A percentile compares a stretch with the other conserved stretches of the same genome.
These are phyloP conservation scores for Flaveria ramosissima DNA, from an alignment of 129 eudicot species.

Conservation along the genomic window DNA sequence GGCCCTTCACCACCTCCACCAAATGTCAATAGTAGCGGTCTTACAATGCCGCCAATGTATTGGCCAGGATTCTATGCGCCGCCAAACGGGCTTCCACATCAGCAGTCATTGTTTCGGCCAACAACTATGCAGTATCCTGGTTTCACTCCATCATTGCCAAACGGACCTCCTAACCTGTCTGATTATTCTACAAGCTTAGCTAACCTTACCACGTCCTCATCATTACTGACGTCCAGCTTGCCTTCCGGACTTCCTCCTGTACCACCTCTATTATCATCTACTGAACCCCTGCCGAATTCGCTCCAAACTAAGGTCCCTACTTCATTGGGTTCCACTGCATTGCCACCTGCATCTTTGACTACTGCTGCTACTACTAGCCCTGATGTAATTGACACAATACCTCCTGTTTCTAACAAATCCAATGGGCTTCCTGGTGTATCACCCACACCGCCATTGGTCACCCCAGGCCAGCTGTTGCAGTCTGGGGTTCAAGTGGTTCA, in stretches of 20 bases:
- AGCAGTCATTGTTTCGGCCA: conserved; percentile 68
- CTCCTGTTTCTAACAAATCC: conserved; percentile 36
- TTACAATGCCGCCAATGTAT: conserved; percentile 92
- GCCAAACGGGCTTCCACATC: conserved; percentile 57
- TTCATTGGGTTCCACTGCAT: conserved; percentile 32
- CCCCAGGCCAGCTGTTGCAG: conserved; percentile 81
- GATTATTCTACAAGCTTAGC: conserved; percentile 50
- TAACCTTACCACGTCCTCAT: not conserved
- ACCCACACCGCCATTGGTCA: conserved; percentile 61
- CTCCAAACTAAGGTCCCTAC: conserved; percentile 46
- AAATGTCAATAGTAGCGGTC: conserved; percentile 54
- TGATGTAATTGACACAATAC: conserved; percentile 37
- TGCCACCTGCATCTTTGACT: conserved; percentile 34
- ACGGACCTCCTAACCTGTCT: conserved; percentile 45
- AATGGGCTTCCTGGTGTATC: conserved; percentile 29
- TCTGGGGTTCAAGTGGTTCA: conserved; percentile 51
- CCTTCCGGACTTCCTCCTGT: conserved; percentile 11
- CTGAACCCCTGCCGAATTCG: conserved; percentile 46
- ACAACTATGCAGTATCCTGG: conserved; percentile 69
- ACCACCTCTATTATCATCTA: conserved; percentile 22
- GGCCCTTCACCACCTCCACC: conserved; percentile 71
- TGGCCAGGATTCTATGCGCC: conserved; percentile 85
- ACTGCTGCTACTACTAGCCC: conserved; percentile 17
- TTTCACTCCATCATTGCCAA: conserved; percentile 51
- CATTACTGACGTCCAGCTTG: not conserved